phyloP scores from a whole-genome alignment of 2,329 filamentous ascomycete species.

The Hymenoscyphus repandus region DNA sequence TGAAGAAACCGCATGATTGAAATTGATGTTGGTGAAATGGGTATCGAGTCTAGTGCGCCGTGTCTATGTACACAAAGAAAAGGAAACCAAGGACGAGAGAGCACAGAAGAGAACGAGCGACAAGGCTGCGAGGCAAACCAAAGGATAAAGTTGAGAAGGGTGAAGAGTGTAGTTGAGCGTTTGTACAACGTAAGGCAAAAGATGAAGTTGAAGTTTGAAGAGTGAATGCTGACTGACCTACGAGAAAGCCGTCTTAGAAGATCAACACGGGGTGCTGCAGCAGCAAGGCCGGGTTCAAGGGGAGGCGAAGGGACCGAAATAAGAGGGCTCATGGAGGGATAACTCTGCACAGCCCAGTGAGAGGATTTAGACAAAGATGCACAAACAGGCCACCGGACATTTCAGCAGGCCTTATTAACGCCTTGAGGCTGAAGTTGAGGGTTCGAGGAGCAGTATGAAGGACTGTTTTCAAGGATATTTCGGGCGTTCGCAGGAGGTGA shows the following conservation, averaged over 20 bases:
- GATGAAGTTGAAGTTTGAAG: not conserved
- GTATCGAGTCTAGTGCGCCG: not conserved
- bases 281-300: not conserved
- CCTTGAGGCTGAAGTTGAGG: not conserved
- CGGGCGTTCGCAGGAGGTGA: too few relatives aligned
- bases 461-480: too few relatives aligned
- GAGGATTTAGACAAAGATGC: not conserved
- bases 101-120: constrained; percentile 2
- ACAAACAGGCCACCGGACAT: not conserved
- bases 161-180: not conserved
- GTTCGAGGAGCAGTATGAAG: too few relatives aligned
- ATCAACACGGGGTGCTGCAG: not conserved
- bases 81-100: not conserved
- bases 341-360: constrained; percentile 1
- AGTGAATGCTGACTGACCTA: not conserved
- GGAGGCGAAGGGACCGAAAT: not conserved
- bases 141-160: not conserved
- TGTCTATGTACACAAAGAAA: constrained; percentile 1
- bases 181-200: not conserved
- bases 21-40: not conserved
- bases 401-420: not conserved
- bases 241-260: not conserved
- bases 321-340: not conserved
- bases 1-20: constrained; percentile 5
- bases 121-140: constrained; percentile 3